phyloP scores from a whole-genome alignment of 345 rosid species.

The Gossypium anomalum region DNA sequence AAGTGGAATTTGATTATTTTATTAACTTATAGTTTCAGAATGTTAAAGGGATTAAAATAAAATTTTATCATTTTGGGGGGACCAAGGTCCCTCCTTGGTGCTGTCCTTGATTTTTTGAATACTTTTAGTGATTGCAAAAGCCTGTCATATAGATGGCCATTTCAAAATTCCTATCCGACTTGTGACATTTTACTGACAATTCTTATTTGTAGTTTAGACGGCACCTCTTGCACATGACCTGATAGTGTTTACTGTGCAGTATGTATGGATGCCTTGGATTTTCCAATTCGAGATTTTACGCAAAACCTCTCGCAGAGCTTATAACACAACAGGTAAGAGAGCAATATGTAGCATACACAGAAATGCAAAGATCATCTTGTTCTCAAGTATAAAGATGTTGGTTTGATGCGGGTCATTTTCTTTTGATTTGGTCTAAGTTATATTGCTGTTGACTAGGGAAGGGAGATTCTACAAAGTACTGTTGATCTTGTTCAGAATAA shows the following conservation, averaged over 20 bases:
- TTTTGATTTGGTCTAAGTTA: slow-evolving; percentile 14
- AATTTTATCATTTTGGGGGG: too few species aligned
- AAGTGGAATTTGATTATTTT: too few species aligned
- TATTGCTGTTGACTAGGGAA: slow-evolving; percentile 55
- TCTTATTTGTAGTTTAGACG: slow-evolving; percentile 2
- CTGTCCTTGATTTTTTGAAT: slow-evolving; percentile 3
- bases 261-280: slow-evolving; percentile 99
- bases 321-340: slow-evolving; percentile 76
- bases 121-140: neutral
- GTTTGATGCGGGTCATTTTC: neutral
- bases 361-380: slow-evolving; percentile 4
- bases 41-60: too few species aligned
- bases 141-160: neutral
- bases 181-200: neutral
- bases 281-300: slow-evolving; percentile 96
- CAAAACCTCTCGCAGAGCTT: slow-evolving; percentile 97
- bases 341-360: slow-evolving; percentile 1
- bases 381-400: neutral
- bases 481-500: slow-evolving; percentile 94
- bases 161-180: neutral
- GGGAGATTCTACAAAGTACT: slow-evolving; percentile 93
- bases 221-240: slow-evolving; percentile 12
- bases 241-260: slow-evolving; percentile 40
- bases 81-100: too few species aligned
- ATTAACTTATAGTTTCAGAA: too few species aligned